Percentiles rank a stretch among this genome's conserved stretches.
These are phyloP conservation scores for Apiospora malaysiana DNA, from an alignment of 2,329 filamentous ascomycete species.

Conservation along the genomic window DNA sequence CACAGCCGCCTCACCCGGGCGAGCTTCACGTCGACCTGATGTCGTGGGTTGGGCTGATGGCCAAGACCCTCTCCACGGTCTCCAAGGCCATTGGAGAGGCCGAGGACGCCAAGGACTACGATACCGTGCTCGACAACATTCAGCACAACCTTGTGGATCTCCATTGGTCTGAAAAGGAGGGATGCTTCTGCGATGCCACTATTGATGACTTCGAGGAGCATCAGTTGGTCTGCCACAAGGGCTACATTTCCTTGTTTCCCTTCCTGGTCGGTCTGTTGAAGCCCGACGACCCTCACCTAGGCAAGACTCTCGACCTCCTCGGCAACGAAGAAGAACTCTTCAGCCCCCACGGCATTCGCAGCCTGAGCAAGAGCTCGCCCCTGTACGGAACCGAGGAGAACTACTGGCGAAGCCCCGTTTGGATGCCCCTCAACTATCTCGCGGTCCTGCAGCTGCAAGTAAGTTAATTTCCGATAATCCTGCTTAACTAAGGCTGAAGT, in stretches of 20 bases:
- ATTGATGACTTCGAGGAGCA: constrained; percentile 96
- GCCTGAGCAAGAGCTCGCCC: constrained; percentile 81
- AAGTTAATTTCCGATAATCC: constrained; percentile 42
- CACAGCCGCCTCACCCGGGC: constrained; percentile 89
- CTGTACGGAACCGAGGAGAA: constrained; percentile 93
- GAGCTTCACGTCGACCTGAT: constrained; percentile 95
- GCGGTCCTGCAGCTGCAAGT: constrained; percentile 79
- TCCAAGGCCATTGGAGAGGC: constrained; percentile 74
- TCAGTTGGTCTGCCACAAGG: constrained; percentile 90
- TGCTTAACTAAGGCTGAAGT: background rate
- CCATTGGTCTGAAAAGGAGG: constrained; percentile 84
- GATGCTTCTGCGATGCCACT: constrained; percentile 92
- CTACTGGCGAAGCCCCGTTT: constrained; percentile 94
- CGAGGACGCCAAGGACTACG: constrained; percentile 78
- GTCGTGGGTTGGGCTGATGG: constrained; percentile 98
- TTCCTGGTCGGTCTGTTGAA: constrained; percentile 84
- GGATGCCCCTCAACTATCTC: constrained; percentile 97
- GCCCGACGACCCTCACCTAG: constrained; percentile 75
- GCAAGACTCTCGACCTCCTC: constrained; percentile 77
- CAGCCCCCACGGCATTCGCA: constrained; percentile 86
- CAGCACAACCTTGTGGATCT: constrained; percentile 87
- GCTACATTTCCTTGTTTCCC: constrained; percentile 92
- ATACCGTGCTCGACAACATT: constrained; percentile 76
- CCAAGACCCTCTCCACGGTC: constrained; percentile 81
- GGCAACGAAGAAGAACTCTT: constrained; percentile 86